phyloP scores from a whole-genome alignment of 768 basidiomycete species.

The Mycena rosella region DNA sequence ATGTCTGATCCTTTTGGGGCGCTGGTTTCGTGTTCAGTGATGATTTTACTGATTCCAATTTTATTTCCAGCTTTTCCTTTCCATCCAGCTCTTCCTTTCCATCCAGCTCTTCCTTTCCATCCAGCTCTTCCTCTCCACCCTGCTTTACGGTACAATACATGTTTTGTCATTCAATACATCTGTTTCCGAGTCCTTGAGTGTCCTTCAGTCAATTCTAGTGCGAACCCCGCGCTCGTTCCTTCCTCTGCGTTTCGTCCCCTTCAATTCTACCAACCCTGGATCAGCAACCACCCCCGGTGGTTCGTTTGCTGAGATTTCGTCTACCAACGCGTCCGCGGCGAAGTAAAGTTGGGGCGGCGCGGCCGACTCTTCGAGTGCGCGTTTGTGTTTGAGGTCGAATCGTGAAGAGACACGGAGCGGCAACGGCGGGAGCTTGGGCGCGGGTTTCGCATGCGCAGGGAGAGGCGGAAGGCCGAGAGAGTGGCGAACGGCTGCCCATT shows the following conservation, averaged over 20 bases:
- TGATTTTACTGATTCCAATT: constrained; percentile 13
- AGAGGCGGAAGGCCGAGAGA: constrained; percentile 47
- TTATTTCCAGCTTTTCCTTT: background rate
- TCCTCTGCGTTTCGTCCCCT: background rate
- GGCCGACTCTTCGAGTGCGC: constrained; percentile 32
- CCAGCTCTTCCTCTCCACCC: too few species aligned
- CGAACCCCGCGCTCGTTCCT: background rate
- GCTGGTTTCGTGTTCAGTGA: constrained; percentile 7
- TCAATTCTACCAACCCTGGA: too few species aligned
- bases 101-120: too few species aligned
- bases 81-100: too few species aligned
- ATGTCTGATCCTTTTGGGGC: constrained; percentile 76
- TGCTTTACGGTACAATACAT: background rate
- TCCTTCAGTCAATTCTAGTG: too few species aligned
- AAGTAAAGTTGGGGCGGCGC: constrained; percentile 41
- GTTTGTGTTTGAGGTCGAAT: constrained; percentile 40
- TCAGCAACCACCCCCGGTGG: background rate
- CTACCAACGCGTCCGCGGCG: constrained; percentile 34
- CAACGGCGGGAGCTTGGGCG: constrained; percentile 7
- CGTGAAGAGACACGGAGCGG: constrained; percentile 27
- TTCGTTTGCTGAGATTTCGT: background rate
- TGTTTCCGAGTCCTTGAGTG: background rate
- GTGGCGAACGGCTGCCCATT: constrained; percentile 47
- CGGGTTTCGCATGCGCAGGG: constrained; percentile 28
- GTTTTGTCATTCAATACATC: too few species aligned